Conservation (phyloP, 2,329 filamentous ascomycete species). For the Aspergillus piperis region DNA sequence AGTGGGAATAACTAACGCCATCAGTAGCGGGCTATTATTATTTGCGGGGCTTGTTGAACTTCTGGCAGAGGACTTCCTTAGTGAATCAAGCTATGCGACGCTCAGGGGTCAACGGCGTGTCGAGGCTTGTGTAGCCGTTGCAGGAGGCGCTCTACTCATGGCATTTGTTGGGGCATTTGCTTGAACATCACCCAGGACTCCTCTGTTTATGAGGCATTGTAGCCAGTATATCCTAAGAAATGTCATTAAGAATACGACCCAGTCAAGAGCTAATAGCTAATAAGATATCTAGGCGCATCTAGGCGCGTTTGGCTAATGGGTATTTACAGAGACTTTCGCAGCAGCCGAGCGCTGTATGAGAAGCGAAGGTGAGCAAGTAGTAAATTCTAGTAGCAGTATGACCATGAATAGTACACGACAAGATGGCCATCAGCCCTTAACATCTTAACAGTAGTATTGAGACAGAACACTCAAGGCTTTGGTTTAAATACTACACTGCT, state of each 20-base stretch:
- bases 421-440: too few relatives aligned
- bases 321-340: background rate
- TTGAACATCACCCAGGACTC: conserved; percentile 26
- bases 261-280: background rate
- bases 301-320: background rate
- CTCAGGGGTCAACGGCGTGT: conserved; percentile 60
- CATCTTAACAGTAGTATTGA: too few relatives aligned
- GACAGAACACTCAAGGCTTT: too few relatives aligned
- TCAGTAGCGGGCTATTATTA: conserved; percentile 75
- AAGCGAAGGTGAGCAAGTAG: background rate
- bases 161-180: conserved; percentile 69
- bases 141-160: conserved; percentile 63
- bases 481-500: too few relatives aligned
- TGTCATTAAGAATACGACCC: background rate
- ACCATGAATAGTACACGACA: too few relatives aligned
- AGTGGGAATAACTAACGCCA: conserved; percentile 85
- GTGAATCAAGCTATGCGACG: conserved; percentile 63
- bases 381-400: too few relatives aligned
- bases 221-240: background rate
- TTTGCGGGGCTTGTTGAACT: conserved; percentile 84
- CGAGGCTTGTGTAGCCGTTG: conserved; percentile 64
- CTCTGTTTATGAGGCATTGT: conserved; percentile 12
- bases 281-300: background rate
- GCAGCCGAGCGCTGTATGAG: background rate
- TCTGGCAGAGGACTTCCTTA: conserved; percentile 79